Conservation (phyloP, 495 filamentous ascomycete species). For the Hamigera avellanea region DNA sequence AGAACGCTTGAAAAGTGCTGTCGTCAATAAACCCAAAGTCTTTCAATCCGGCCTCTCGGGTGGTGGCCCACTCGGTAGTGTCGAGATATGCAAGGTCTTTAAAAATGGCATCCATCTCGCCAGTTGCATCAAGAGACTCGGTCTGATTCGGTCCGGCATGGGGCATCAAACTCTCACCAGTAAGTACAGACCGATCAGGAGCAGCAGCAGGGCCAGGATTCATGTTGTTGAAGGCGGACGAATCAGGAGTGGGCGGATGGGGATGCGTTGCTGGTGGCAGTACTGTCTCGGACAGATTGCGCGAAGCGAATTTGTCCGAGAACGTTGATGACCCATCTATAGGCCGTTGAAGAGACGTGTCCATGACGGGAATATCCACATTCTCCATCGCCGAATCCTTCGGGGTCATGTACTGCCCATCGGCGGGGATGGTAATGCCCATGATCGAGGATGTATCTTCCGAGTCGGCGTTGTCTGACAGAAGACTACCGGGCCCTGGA, state of each 20-base stretch:
- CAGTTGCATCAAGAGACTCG: conserved; percentile 4
- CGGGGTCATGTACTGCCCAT: conserved; percentile 25
- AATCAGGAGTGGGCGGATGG: conserved; percentile 21
- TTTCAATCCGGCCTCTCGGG: conserved; percentile 40
- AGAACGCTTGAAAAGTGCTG: conserved; percentile 41
- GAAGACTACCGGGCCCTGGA: conserved; percentile 1
- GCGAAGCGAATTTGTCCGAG: conserved; percentile 15
- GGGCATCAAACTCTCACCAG: conserved; percentile 9
- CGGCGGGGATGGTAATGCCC: conserved; percentile 26
- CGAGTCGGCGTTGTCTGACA: conserved; percentile 2
- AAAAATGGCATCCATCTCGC: conserved; percentile 47
- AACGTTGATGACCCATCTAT: conserved; percentile 5
- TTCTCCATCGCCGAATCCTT: conserved; percentile 27
- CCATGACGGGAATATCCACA: conserved; percentile 16
- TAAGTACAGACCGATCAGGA: conserved; percentile 10
- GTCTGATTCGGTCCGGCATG: conserved; percentile 1
- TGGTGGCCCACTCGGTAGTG: conserved; percentile 42
- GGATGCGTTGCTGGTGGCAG: conserved; percentile 12
- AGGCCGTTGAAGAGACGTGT: conserved; percentile 11
- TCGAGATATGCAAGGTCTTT: conserved; percentile 54
- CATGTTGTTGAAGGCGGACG: conserved; percentile 17
- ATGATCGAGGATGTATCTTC: conserved; percentile 24
- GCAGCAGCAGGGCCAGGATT: conserved; percentile 5
- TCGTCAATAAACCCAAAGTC: conserved; percentile 51
- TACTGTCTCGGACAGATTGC: conserved; percentile 18